phyloP scores from a whole-genome alignment of 2,329 filamentous ascomycete species.

The Aureobasidium sp. region DNA sequence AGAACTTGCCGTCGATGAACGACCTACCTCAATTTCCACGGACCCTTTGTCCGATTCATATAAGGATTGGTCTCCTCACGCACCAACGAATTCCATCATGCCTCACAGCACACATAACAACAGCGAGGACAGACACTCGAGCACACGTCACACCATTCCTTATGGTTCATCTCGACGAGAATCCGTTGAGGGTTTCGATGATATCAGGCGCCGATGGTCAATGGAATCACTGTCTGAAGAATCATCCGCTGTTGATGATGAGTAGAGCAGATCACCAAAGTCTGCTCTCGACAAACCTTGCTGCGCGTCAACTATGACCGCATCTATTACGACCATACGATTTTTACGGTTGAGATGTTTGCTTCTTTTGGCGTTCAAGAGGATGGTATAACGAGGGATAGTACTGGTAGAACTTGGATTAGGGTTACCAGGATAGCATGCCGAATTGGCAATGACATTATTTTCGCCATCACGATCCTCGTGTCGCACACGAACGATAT shows the following conservation, averaged over 20 bases:
- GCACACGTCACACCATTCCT: not conserved
- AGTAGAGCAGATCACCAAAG: not conserved
- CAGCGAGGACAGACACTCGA: not conserved
- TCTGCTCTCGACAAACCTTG: not conserved
- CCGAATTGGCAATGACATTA: not conserved
- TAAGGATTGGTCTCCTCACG: not conserved
- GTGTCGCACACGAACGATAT: too few species aligned
- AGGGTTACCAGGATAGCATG: not conserved
- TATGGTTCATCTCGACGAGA: not conserved
- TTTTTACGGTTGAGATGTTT: not conserved
- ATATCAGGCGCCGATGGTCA: constrained; percentile 5
- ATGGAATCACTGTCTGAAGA: not conserved
- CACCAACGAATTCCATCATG: not conserved
- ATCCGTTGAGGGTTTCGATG: constrained; percentile 6
- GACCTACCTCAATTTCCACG: not conserved
- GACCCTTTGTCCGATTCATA: not conserved
- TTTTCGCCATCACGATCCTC: not conserved
- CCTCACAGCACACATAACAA: not conserved
- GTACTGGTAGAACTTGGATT: not conserved
- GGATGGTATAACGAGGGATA: not conserved
- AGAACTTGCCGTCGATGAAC: not conserved
- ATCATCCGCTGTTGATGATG: not conserved
- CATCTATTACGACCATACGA: not conserved
- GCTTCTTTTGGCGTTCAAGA: not conserved
- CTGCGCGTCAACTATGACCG: not conserved